Evolutionary conservation across 1,284 basidiomycete species (phyloP).

Genomic region (Microbotryomycetes sp.): DNA sequence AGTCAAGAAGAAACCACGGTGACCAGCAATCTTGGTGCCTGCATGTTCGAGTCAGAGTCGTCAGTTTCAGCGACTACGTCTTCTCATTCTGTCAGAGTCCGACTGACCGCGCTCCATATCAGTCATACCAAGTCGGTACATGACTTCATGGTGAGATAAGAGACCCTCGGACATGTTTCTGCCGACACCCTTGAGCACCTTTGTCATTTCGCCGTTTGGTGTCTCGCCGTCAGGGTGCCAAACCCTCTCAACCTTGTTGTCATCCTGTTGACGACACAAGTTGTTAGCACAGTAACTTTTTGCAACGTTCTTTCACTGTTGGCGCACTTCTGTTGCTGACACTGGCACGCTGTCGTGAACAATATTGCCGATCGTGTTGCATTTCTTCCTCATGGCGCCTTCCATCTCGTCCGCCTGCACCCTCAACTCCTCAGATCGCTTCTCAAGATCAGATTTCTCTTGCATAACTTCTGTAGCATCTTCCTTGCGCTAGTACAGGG

Average conservation of each 20-base stretch:
- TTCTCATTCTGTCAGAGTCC: background rate
- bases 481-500: constrained; percentile 90
- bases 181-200: constrained; percentile 43
- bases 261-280: constrained; percentile 55
- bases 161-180: constrained; percentile 62
- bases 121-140: constrained; percentile 86
- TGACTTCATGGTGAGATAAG: constrained; percentile 92
- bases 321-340: constrained; percentile 74
- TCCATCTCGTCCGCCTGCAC: constrained; percentile 73
- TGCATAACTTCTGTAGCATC: constrained; percentile 77
- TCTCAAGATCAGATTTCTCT: constrained; percentile 71
- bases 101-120: constrained; percentile 82
- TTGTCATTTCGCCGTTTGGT: constrained; percentile 49
- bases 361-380: constrained; percentile 81
- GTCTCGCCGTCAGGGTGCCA: constrained; percentile 83
- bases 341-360: constrained; percentile 81
- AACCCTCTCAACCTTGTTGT: constrained; percentile 67
- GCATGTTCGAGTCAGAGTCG: background rate
- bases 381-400: constrained; percentile 68
- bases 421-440: constrained; percentile 67
- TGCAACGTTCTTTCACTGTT: background rate
- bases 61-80: background rate
- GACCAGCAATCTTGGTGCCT: constrained; percentile 88
- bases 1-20: constrained; percentile 92
- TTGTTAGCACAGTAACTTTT: background rate